Conservation (phyloP, 2,329 filamentous ascomycete species). For the Pochonia chlamydosporia region DNA sequence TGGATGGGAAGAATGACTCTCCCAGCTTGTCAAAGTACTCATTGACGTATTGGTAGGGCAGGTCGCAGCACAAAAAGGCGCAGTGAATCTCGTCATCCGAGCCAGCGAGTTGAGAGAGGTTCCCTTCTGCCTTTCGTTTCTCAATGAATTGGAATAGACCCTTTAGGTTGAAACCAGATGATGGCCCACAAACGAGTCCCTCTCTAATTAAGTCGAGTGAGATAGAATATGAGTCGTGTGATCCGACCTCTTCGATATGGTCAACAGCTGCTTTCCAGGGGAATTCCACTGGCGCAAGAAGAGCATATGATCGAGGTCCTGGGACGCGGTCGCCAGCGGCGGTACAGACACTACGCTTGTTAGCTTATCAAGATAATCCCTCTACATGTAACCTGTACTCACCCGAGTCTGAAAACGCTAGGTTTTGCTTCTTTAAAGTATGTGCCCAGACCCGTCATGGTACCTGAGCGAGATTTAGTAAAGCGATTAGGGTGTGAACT, state of each 20-base stretch:
- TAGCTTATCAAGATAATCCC: neutral
- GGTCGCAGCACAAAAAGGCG: slow-evolving; percentile 57
- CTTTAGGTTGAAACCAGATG: slow-evolving; percentile 52
- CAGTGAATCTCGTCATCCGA: slow-evolving; percentile 42
- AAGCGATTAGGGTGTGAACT: neutral
- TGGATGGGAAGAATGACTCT: slow-evolving; percentile 39
- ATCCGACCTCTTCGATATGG: slow-evolving; percentile 49
- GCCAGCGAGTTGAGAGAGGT: slow-evolving; percentile 36
- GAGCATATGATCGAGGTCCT: slow-evolving; percentile 47
- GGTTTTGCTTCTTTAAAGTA: slow-evolving; percentile 47
- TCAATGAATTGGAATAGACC: slow-evolving; percentile 46
- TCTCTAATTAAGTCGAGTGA: slow-evolving; percentile 50
- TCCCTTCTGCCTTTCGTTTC: slow-evolving; percentile 39
- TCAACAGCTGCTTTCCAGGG: slow-evolving; percentile 54
- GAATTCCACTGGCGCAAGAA: slow-evolving; percentile 46
- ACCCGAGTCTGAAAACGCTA: slow-evolving; percentile 34
- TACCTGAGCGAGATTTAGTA: slow-evolving; percentile 22
- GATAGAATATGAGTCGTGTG: slow-evolving; percentile 44
- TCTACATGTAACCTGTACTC: too few species aligned
- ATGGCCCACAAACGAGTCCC: slow-evolving; percentile 55
- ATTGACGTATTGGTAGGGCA: slow-evolving; percentile 57
- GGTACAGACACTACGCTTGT: slow-evolving; percentile 43
- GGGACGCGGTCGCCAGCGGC: slow-evolving; percentile 51
- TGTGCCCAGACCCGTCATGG: slow-evolving; percentile 43
- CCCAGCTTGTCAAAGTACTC: slow-evolving; percentile 55